These are phyloP conservation scores for Pseudogymnoascus sp. DNA, from an alignment of 2,329 filamentous ascomycete species.

Conservation along the genomic window DNA sequence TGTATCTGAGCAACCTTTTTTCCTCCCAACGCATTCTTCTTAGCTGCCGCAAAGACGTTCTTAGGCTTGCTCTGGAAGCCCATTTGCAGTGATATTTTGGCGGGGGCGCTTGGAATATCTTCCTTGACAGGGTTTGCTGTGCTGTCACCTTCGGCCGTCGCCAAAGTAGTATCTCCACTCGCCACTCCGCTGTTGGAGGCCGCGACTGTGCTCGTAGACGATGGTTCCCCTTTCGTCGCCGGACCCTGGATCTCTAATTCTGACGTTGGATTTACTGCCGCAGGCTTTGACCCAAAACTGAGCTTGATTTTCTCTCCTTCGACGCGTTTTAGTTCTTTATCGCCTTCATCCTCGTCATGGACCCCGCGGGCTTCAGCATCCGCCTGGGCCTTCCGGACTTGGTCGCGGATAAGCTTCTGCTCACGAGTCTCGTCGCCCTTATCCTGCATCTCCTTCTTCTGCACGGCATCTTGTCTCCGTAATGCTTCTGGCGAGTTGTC, in stretches of 20 bases:
- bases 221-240: background rate
- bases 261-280: slow-evolving; percentile 16
- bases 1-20: slow-evolving; percentile 56
- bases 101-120: slow-evolving; percentile 17
- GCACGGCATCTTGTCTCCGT: slow-evolving; percentile 69
- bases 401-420: slow-evolving; percentile 72
- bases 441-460: slow-evolving; percentile 78
- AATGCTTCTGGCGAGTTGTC: slow-evolving; percentile 86
- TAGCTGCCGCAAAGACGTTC: slow-evolving; percentile 63
- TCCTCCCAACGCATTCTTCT: slow-evolving; percentile 63
- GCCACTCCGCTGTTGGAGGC: background rate
- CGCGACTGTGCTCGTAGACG: background rate
- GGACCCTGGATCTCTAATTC: slow-evolving; percentile 11
- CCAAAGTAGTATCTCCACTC: slow-evolving; percentile 7
- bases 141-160: slow-evolving; percentile 3
- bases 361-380: slow-evolving; percentile 43
- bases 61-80: slow-evolving; percentile 59
- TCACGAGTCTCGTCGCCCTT: slow-evolving; percentile 87
- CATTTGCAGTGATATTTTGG: slow-evolving; percentile 58
- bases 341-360: slow-evolving; percentile 36
- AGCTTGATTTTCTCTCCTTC: slow-evolving; percentile 73
- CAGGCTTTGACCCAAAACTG: slow-evolving; percentile 47
- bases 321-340: slow-evolving; percentile 48
- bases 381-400: slow-evolving; percentile 69
- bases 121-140: background rate